Percentiles rank a stretch among this genome's conserved stretches.
Evolutionary conservation across 345 rosid genomes (phyloP).

Genomic region (Cardamine occulta): DNA sequence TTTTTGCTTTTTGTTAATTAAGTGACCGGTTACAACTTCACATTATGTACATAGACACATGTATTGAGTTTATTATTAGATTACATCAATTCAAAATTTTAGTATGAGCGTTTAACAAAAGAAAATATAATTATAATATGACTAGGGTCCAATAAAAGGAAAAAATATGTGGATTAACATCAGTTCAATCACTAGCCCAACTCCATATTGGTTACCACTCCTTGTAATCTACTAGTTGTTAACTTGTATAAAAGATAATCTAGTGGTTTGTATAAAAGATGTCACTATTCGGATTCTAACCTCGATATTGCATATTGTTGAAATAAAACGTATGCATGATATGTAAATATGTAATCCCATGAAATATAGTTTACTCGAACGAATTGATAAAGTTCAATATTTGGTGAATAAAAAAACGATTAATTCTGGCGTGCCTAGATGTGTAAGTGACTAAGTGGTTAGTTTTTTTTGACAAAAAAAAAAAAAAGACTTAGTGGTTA

Average conservation of each 20-base stretch:
- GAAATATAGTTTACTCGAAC: not conserved
- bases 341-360: not conserved
- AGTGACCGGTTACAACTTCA: not conserved
- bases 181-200: not conserved
- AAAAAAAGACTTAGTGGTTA: no score
- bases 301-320: not conserved
- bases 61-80: not conserved
- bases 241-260: no score
- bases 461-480: no score
- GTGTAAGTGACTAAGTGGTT: no score
- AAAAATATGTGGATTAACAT: not conserved
- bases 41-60: not conserved
- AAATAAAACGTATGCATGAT: not conserved
- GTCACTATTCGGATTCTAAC: not conserved
- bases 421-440: no score
- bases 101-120: not conserved
- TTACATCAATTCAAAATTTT: not conserved
- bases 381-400: not conserved
- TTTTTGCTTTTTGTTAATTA: slow-evolving; percentile 9
- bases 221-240: no score
- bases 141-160: not conserved
- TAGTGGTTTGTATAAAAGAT: not conserved
- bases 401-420: no score
- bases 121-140: not conserved
- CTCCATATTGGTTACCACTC: not conserved